Base-by-base conservation (phyloP, 1,139 yeast genomes). In the Kazachstania sp. region DNA sequence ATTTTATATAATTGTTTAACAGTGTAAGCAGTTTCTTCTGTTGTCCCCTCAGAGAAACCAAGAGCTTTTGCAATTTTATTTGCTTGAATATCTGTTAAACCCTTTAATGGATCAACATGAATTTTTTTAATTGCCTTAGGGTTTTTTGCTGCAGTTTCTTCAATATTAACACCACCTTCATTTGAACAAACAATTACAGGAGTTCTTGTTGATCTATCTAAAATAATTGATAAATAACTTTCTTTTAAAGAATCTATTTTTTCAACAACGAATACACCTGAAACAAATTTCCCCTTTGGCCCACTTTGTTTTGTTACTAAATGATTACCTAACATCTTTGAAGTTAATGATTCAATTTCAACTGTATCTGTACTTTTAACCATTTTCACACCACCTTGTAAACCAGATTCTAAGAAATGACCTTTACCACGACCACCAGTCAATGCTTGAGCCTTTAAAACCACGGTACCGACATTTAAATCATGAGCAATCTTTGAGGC, bases 381-480 rank as follows among this genome's bases (percentile, higher is more conserved):
- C 70, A 92, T 77, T 72, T 87, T 84, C 66, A 92, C 97, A 74
- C 99, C 99, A 50, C 97, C 95, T 73, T 90, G 83, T 68, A 87
- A 80, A 45, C 98, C 98, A 61, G 82, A 82, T 72, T 88, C 97
- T 12, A 38, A 23, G 60, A 92, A 90, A 71, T 86, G 90, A 55
- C 99, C 99, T 71, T 92, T 92, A 73, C 99, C 99, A 72, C 99
- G 84, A 66, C 99, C 99, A 73, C 99, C 99, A 52, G 98, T 90
- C 64, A 94, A 78, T 46, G 95, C 97, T 74, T 92, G 99, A 51
- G 98, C 98, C 77, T 92, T 92, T 69, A 92, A 79, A 56, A 92
- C 97, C 72, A 92, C 75, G 60, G 87, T 95, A 61, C 81, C 80
- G 56, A 86, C 75, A 58, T 81, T 78, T 70, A 63, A 71, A 63